Evolutionary conservation across 2,329 filamentous ascomycete species (phyloP).

Genomic region (Colletotrichum chrysophilum): DNA sequence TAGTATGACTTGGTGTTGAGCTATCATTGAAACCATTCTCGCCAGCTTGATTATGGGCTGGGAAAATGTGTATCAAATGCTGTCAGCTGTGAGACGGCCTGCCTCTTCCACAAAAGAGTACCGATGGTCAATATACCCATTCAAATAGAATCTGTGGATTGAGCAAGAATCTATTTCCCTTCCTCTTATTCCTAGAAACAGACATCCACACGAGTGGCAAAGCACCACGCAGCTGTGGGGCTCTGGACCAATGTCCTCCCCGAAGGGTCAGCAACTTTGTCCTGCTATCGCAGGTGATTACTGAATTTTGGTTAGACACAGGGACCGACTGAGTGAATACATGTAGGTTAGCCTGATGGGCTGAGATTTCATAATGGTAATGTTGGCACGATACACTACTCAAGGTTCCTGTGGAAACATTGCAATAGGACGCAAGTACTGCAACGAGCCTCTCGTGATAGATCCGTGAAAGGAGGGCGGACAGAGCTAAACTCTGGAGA

Average conservation of each 20-base stretch:
- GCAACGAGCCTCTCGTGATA: not conserved
- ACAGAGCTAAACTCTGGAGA: fast-evolving
- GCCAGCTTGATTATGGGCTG: not conserved
- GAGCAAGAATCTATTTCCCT: not conserved
- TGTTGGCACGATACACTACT: not conserved
- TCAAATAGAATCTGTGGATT: not conserved
- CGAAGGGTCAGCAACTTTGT: not conserved
- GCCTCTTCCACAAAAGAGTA: not conserved
- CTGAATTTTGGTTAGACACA: not conserved
- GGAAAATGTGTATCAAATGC: not conserved
- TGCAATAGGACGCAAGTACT: not conserved
- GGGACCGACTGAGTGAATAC: not conserved
- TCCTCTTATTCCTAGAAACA: not conserved
- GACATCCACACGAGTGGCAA: not conserved
- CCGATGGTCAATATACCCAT: not conserved
- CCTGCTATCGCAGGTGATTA: not conserved
- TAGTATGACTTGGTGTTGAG: not conserved
- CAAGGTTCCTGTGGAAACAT: not conserved
- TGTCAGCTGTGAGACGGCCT: not conserved
- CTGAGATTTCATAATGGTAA: not conserved
- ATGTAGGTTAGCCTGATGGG: not conserved
- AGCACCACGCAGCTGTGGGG: not conserved
- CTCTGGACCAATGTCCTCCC: not conserved
- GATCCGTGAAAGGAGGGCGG: not conserved
- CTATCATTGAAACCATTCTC: not conserved